Percentiles rank a stretch among this genome's conserved stretches.
These are phyloP conservation scores for Apocynum venetum DNA, from an alignment of 257 asterid species.

Conservation along the genomic window DNA sequence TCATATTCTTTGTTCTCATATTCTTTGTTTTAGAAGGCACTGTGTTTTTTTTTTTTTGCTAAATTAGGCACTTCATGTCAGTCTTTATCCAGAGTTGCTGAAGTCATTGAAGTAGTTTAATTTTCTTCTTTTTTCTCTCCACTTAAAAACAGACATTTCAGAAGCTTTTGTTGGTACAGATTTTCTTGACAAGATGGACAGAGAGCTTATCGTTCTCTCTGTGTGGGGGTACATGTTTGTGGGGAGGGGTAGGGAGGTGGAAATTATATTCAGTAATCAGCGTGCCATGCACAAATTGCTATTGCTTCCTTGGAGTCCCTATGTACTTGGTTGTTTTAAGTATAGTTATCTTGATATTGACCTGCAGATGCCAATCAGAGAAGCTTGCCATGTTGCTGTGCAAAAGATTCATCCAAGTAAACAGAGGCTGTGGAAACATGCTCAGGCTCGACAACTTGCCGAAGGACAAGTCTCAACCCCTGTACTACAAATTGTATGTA, in stretches of 20 bases:
- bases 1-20: not conserved
- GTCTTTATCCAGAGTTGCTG: not conserved
- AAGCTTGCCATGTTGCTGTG: slow-evolving; percentile 96
- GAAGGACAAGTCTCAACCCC: slow-evolving; percentile 71
- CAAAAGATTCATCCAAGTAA: slow-evolving; percentile 84
- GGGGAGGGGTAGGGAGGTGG: not conserved
- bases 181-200: not conserved
- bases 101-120: not conserved
- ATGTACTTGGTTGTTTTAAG: not conserved
- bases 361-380: slow-evolving; percentile 87
- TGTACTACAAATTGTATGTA: slow-evolving; percentile 86
- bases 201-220: not conserved
- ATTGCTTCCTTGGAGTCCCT: not conserved
- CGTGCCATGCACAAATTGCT: not conserved
- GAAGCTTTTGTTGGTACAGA: not conserved
- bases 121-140: no score
- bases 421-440: slow-evolving; percentile 97
- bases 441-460: slow-evolving; percentile 81
- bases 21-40: no score
- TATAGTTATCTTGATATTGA: not conserved
- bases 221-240: not conserved
- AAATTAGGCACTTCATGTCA: no score
- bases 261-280: not conserved
- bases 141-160: not conserved
- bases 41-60: not conserved